Evolutionary conservation across 2,329 filamentous ascomycete genomes (phyloP).

Genomic region (Pezicula neosporulosa): DNA sequence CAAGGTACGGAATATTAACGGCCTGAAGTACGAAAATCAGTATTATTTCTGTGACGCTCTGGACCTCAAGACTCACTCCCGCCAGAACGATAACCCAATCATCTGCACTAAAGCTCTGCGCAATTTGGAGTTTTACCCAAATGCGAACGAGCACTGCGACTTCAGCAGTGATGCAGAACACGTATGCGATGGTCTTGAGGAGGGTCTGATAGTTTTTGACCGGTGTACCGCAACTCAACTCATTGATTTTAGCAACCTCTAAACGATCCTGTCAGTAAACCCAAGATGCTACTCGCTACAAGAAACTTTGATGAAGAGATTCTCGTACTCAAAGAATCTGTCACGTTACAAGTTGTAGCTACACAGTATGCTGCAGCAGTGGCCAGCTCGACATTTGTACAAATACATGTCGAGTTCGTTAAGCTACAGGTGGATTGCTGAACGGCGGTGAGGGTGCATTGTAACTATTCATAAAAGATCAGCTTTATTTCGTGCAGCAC

Average conservation of each 20-base stretch:
- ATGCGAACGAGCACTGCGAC: slow-evolving; percentile 27
- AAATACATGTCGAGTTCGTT: slow-evolving; percentile 36
- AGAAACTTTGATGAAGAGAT: slow-evolving; percentile 3
- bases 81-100: slow-evolving; percentile 32
- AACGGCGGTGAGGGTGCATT: slow-evolving; percentile 11
- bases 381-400: slow-evolving; percentile 30
- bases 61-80: neutral
- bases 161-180: slow-evolving; percentile 21
- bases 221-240: neutral
- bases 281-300: too few relatives aligned
- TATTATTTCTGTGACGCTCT: neutral
- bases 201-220: neutral
- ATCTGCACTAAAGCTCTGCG: slow-evolving; percentile 19
- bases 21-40: neutral
- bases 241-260: neutral
- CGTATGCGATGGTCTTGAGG: slow-evolving; percentile 14
- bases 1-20: neutral
- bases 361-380: slow-evolving; percentile 31
- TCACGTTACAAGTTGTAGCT: slow-evolving; percentile 30
- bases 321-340: slow-evolving; percentile 30
- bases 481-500: neutral
- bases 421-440: slow-evolving; percentile 30
- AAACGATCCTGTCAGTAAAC: neutral
- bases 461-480: slow-evolving; percentile 4
- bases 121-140: neutral